Percentiles rank a stretch among this genome's conserved stretches.
Evolutionary conservation across 2,329 filamentous ascomycete species (phyloP).

Genomic region (Colletotrichum karsti): DNA sequence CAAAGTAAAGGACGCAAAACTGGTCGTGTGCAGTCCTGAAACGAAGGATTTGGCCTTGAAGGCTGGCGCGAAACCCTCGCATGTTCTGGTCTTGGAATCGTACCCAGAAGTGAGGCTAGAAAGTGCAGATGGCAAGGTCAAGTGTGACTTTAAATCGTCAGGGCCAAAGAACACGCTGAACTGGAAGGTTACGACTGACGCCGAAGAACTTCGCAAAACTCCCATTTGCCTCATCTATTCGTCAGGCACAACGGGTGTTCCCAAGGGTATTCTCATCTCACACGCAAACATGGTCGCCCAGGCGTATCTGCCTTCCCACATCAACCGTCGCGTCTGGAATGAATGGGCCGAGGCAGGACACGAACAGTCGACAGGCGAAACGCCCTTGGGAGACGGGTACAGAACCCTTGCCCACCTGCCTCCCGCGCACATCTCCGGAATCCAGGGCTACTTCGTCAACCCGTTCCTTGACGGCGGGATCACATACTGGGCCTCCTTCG

Average conservation of each 20-base stretch:
- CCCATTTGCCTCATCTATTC: background rate
- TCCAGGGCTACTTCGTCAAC: constrained; percentile 18
- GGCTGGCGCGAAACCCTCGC: background rate
- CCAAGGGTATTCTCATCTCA: background rate
- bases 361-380: background rate
- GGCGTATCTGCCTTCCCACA: background rate
- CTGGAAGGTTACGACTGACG: background rate
- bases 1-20: background rate
- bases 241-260: background rate
- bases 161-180: background rate
- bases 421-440: constrained; percentile 4
- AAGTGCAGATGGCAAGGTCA: background rate
- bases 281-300: background rate
- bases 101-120: background rate
- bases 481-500: constrained; percentile 10
- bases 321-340: background rate
- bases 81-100: background rate
- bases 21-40: background rate
- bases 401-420: constrained; percentile 20
- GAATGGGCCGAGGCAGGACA: background rate
- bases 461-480: constrained; percentile 3
- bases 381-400: background rate
- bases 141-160: background rate
- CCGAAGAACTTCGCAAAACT: background rate
- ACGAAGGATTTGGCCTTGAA: background rate